These are phyloP conservation scores for Tirmania nivea DNA, from an alignment of 495 filamentous ascomycete genomes.

Conservation along the genomic window DNA sequence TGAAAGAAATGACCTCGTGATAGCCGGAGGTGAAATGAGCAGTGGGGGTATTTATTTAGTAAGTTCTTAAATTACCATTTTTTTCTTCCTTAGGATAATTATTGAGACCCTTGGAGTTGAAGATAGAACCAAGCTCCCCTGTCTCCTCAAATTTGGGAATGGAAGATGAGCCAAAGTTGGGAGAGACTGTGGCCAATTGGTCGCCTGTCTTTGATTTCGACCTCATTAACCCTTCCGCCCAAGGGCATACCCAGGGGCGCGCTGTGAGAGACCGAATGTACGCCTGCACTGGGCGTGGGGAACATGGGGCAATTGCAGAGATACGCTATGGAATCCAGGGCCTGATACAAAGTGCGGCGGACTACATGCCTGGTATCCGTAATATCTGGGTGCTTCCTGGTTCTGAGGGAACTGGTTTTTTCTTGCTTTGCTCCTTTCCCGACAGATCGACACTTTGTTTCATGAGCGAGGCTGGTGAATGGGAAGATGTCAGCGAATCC, in stretches of 20 bases:
- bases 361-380: constrained; percentile 16
- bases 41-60: constrained; percentile 57
- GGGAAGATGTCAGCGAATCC: constrained; percentile 13
- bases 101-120: constrained; percentile 18
- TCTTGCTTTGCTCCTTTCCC: constrained; percentile 13
- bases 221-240: constrained; percentile 13
- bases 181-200: constrained; percentile 59
- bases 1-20: constrained; percentile 45
- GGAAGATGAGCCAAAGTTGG: constrained; percentile 23
- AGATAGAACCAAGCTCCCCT: constrained; percentile 15
- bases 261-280: constrained; percentile 30
- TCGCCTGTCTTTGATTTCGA: constrained; percentile 54
- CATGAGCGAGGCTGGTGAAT: constrained; percentile 11
- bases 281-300: constrained; percentile 34
- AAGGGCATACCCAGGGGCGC: constrained; percentile 9
- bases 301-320: constrained; percentile 43
- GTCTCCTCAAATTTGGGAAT: neutral
- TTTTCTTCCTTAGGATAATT: neutral
- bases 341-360: constrained; percentile 23
- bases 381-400: constrained; percentile 17
- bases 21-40: constrained; percentile 64
- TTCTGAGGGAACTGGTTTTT: constrained; percentile 13
- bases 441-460: constrained; percentile 16
- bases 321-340: constrained; percentile 51
- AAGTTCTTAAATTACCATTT: constrained; percentile 19